These are phyloP conservation scores for Bipolaris gigantea DNA, from an alignment of 2,329 filamentous ascomycete genomes.

Conservation along the genomic window DNA sequence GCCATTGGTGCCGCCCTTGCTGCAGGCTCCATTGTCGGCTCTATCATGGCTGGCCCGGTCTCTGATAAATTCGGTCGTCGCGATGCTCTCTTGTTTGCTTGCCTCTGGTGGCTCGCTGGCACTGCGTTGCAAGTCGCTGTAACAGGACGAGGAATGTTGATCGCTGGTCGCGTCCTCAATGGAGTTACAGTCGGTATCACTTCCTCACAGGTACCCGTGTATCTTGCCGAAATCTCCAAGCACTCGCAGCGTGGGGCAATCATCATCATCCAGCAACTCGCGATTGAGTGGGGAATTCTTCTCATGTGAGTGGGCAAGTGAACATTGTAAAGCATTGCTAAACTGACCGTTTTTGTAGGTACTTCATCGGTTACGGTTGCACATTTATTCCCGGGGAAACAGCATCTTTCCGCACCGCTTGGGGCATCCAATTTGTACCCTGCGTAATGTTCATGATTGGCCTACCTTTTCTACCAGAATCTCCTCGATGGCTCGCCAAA, in stretches of 20 bases:
- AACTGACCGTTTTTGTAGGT: conserved; percentile 37
- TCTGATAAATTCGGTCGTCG: conserved; percentile 62
- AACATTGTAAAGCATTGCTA: neutral
- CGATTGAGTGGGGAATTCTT: conserved; percentile 66
- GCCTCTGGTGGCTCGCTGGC: conserved; percentile 60
- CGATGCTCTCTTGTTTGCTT: conserved; percentile 56
- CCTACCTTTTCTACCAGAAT: conserved; percentile 54
- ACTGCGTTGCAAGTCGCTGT: conserved; percentile 65
- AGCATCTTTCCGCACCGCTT: conserved; percentile 40
- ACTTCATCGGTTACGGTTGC: conserved; percentile 41
- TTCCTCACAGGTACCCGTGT: conserved; percentile 69
- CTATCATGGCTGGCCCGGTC: conserved; percentile 61
- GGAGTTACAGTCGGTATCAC: conserved; percentile 75
- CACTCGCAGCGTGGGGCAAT: conserved; percentile 63
- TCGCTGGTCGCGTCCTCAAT: conserved; percentile 70
- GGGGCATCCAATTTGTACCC: conserved; percentile 45
- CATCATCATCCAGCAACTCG: conserved; percentile 73
- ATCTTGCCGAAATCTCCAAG: conserved; percentile 68
- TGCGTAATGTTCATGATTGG: conserved; percentile 48
- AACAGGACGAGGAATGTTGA: conserved; percentile 70
- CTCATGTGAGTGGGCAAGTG: conserved; percentile 31
- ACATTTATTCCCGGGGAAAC: conserved; percentile 35
- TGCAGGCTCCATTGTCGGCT: conserved; percentile 68
- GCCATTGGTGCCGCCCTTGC: conserved; percentile 62
- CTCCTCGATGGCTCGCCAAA: conserved; percentile 50